These are phyloP conservation scores for Diutina catenulata DNA, from an alignment of 1,139 yeast species.

Conservation along the genomic window DNA sequence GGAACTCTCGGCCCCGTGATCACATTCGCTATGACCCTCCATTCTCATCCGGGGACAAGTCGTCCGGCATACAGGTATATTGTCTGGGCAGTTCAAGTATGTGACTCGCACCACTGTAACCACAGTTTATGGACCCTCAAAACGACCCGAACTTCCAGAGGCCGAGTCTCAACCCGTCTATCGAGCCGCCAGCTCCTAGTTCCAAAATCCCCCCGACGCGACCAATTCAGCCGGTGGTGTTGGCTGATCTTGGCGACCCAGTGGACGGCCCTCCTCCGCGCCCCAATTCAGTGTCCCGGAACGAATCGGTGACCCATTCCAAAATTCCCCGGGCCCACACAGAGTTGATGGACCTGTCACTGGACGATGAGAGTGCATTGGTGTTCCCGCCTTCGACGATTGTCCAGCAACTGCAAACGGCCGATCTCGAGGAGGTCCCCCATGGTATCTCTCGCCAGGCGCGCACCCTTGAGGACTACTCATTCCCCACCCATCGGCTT, in stretches of 20 bases:
- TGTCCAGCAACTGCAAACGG: conserved; percentile 61
- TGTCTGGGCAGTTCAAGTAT: too few relatives aligned
- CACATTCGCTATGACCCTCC: too few relatives aligned
- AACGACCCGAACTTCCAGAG: conserved; percentile 71
- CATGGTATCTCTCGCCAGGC: conserved; percentile 89
- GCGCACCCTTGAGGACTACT: conserved; percentile 48
- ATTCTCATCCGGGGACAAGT: too few relatives aligned
- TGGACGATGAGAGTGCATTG: conserved; percentile 22
- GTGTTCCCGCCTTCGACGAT: conserved; percentile 34
- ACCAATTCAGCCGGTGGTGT: conserved; percentile 64
- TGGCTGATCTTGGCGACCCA: conserved; percentile 62
- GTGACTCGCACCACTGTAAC: too few relatives aligned
- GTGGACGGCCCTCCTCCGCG: conserved; percentile 68
- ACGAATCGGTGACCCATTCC: conserved; percentile 13
- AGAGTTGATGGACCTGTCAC: conserved; percentile 23
- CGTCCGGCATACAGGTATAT: too few relatives aligned
- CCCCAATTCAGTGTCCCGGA: conserved; percentile 13
- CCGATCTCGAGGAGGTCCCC: conserved; percentile 94
- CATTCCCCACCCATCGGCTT: conserved; percentile 78
- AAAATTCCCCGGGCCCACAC: conserved; percentile 33
- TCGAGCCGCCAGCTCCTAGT: conserved; percentile 62
- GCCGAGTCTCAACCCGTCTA: conserved; percentile 46
- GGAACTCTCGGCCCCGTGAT: too few relatives aligned
- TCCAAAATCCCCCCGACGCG: conserved; percentile 62
- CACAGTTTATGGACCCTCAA: conserved; percentile 76